Conservation (phyloP, 495 filamentous ascomycete genomes). For the Trichoderma gamsii region DNA sequence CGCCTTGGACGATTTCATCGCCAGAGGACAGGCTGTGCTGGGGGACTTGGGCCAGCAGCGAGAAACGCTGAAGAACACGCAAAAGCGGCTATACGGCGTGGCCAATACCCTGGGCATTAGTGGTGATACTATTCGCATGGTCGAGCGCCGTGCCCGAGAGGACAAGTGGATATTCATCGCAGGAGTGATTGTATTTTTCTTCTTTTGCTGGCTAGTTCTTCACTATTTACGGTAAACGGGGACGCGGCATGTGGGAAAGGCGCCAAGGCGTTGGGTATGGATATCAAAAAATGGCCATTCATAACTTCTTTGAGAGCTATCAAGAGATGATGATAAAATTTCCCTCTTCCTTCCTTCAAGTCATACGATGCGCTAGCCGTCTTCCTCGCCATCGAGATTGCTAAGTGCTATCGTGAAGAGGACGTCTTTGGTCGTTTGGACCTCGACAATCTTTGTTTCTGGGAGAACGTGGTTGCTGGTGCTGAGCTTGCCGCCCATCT, state of each 20-base stretch:
- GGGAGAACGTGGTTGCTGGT: constrained; percentile 83
- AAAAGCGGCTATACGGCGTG: constrained; percentile 81
- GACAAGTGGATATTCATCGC: constrained; percentile 98
- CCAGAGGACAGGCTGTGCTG: constrained; percentile 81
- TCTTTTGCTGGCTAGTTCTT: constrained; percentile 85
- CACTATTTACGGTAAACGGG: constrained; percentile 63
- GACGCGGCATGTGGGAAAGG: background rate
- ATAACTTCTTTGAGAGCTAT: background rate
- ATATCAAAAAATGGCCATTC: background rate
- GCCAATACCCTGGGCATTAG: constrained; percentile 90
- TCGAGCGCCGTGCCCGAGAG: constrained; percentile 83
- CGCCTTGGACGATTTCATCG: constrained; percentile 89
- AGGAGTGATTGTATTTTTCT: constrained; percentile 82
- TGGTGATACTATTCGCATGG: constrained; percentile 93
- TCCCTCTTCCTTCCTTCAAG: background rate
- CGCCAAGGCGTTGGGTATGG: constrained; percentile 3
- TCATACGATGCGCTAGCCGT: background rate
- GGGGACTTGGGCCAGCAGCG: constrained; percentile 84
- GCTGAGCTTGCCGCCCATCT: constrained; percentile 78
- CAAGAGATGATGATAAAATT: background rate
- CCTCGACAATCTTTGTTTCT: constrained; percentile 44
- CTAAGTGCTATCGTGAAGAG: constrained; percentile 79
- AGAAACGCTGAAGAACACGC: constrained; percentile 91
- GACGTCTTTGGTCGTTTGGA: constrained; percentile 61
- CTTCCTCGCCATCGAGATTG: constrained; percentile 17